Percentiles rank a stretch among this genome's conserved stretches.
Conservation (phyloP, 345 rosid genomes). For the Melastoma malabathricum region DNA sequence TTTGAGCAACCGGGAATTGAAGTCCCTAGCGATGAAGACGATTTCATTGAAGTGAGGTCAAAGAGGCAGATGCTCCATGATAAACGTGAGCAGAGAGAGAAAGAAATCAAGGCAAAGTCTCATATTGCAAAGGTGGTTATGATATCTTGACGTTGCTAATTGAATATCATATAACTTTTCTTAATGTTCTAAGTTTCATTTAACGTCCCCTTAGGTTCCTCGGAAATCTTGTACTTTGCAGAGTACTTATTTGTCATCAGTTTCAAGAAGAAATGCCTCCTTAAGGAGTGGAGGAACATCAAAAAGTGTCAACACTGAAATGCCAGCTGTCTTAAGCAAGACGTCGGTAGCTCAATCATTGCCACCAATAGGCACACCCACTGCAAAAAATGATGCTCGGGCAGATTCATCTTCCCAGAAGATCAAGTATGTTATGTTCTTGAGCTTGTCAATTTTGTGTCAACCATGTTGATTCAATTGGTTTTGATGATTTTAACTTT, state of each 20-base stretch:
- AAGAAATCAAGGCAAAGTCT: slow-evolving; percentile 83
- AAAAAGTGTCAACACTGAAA: slow-evolving; percentile 23
- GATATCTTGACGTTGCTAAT: background rate
- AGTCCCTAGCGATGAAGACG: slow-evolving; percentile 84
- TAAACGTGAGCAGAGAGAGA: slow-evolving; percentile 93
- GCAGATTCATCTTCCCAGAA: slow-evolving; percentile 37
- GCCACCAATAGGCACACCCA: slow-evolving; percentile 74
- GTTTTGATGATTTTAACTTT: background rate
- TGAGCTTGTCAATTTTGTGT: too few relatives aligned
- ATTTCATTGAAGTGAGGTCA: slow-evolving; percentile 95
- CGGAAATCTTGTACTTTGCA: slow-evolving; percentile 40
- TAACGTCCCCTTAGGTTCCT: slow-evolving; percentile 33
- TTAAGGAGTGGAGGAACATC: slow-evolving; percentile 28
- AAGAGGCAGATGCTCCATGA: slow-evolving; percentile 97
- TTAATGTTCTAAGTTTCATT: slow-evolving; percentile 1
- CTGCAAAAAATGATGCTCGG: slow-evolving; percentile 42
- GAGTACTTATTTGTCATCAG: slow-evolving; percentile 17
- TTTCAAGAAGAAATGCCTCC: slow-evolving; percentile 30
- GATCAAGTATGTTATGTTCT: slow-evolving; percentile 40
- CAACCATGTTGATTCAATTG: too few relatives aligned
- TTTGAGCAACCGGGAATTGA: slow-evolving; percentile 90
- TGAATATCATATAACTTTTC: too few relatives aligned
- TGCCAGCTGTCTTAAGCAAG: slow-evolving; percentile 30
- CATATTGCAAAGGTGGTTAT: slow-evolving; percentile 54
- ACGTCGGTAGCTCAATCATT: slow-evolving; percentile 33